These are phyloP conservation scores for Acanthamoeba lenticulata DNA, from an alignment of 208 protist genomes.

Conservation along the genomic window DNA sequence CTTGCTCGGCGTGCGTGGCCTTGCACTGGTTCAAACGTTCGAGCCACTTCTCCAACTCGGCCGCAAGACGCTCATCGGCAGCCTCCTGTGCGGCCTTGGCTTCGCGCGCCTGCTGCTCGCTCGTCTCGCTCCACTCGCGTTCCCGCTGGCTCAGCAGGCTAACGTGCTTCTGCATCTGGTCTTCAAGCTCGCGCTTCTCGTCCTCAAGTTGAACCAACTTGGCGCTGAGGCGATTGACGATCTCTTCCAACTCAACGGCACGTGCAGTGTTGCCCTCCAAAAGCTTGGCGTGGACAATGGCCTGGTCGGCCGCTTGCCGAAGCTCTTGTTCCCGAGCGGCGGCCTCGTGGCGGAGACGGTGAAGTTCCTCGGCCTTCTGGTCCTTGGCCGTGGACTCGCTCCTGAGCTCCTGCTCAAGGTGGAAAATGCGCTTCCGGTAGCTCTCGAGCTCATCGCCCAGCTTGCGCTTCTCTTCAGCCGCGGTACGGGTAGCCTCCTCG, in stretches of 20 bases:
- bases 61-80: neutral
- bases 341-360: neutral
- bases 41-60: neutral
- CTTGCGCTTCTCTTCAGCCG: neutral
- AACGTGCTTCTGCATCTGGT: neutral
- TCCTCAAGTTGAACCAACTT: neutral
- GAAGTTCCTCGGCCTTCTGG: neutral
- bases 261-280: neutral
- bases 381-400: constrained; percentile 1
- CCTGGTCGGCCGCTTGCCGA: neutral
- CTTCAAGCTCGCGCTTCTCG: neutral
- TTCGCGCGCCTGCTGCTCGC: neutral
- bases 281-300: neutral
- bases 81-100: neutral
- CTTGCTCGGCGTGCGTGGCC: neutral
- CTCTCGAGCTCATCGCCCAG: neutral
- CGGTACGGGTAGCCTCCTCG: neutral
- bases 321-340: neutral
- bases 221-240: neutral
- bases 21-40: neutral
- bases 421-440: constrained; percentile 52
- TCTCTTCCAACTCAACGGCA: neutral
- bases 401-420: neutral
- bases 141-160: neutral
- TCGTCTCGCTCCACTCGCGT: neutral